Percentiles rank a stretch among this genome's conserved stretches.
Evolutionary conservation across 306 rosid genomes (phyloP).

Genomic region (Vigna reflexopilosa): DNA sequence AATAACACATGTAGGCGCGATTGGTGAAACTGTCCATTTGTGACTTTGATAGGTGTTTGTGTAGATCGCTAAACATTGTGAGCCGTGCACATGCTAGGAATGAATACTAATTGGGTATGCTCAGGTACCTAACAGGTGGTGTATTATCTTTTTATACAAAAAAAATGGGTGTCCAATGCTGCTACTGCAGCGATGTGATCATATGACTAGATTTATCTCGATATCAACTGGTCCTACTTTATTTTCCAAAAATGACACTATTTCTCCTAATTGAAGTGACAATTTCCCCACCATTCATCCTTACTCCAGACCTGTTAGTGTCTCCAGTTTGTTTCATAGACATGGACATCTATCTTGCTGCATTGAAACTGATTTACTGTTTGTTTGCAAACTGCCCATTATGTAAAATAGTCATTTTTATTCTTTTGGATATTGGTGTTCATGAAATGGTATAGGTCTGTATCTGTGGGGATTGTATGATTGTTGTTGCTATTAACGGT

Average conservation of each 20-base stretch:
- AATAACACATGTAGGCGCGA: neutral
- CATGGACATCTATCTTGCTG: neutral
- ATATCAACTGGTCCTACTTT: neutral
- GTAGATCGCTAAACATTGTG: neutral
- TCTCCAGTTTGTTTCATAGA: neutral
- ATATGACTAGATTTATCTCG: neutral
- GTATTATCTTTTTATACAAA: neutral
- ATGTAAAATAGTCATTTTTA: neutral
- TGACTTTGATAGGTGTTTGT: neutral
- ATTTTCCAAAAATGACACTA: neutral
- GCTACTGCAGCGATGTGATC: neutral
- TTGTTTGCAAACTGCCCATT: neutral
- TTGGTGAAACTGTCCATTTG: constrained; percentile 12
- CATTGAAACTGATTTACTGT: neutral
- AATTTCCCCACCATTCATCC: neutral
- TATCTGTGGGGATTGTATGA: neutral
- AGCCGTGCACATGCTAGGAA: neutral
- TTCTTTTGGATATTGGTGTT: neutral
- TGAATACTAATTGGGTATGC: neutral
- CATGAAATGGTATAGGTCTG: neutral
- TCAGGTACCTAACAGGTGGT: neutral
- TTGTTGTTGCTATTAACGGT: constrained; percentile 3
- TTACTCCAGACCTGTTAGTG: neutral
- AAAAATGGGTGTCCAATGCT: neutral
- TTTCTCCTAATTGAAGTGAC: neutral